Percentiles rank a stretch among this genome's conserved stretches.
Evolutionary conservation across 202 grass and related monocot species (phyloP).

Genomic region (Setaria italica): DNA sequence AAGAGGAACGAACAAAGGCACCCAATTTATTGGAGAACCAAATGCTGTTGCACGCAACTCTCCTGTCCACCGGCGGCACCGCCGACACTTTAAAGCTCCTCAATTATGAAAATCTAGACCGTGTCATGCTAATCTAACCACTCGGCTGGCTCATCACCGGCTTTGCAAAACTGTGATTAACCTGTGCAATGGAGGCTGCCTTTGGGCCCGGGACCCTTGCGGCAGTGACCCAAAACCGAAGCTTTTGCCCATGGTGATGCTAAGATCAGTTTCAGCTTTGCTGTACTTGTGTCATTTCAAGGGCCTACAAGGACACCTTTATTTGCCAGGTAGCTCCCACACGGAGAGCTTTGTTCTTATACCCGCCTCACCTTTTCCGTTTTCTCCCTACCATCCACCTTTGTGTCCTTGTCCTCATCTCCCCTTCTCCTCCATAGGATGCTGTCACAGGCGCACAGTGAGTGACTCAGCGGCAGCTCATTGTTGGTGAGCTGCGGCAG

Average conservation of each 20-base stretch:
- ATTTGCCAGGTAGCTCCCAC: slow-evolving; percentile 52
- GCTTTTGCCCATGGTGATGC: background rate
- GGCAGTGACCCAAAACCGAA: slow-evolving; percentile 2
- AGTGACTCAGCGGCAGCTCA: slow-evolving; percentile 39
- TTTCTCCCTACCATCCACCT: slow-evolving; percentile 36
- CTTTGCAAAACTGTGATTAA: background rate
- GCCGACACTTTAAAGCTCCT: slow-evolving; percentile 56
- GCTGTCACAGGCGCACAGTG: slow-evolving; percentile 42
- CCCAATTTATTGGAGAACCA: slow-evolving; percentile 32
- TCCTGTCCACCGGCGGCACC: slow-evolving; percentile 46
- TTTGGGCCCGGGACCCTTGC: background rate
- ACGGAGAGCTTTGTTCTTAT: slow-evolving; percentile 41
- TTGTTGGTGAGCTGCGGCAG: slow-evolving; percentile 46
- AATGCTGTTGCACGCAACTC: slow-evolving; percentile 34
- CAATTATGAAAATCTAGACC: background rate
- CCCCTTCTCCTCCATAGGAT: slow-evolving; percentile 41
- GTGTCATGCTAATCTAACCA: background rate
- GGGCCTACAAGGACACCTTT: slow-evolving; percentile 38
- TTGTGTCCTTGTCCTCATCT: slow-evolving; percentile 48
- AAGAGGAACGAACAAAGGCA: background rate
- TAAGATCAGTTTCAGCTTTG: background rate
- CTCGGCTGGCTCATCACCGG: background rate
- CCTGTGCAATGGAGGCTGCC: background rate
- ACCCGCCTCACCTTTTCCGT: slow-evolving; percentile 28
- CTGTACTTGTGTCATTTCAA: slow-evolving; percentile 30